Evolutionary conservation across 2,329 filamentous ascomycete genomes (phyloP).

Genomic region (Hirsutella minnesotensis): DNA sequence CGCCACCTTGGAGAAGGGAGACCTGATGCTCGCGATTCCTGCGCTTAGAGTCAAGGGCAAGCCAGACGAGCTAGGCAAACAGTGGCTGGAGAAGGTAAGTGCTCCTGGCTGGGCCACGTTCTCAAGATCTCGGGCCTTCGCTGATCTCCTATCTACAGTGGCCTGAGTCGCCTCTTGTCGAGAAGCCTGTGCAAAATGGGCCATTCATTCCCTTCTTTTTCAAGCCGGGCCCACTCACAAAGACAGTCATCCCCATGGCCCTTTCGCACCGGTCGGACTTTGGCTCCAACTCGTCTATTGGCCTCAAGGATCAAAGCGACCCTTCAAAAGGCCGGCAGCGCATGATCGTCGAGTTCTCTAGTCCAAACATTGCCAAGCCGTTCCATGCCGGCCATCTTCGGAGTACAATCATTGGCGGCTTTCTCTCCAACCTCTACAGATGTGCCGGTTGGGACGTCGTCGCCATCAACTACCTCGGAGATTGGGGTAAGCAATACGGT

Average conservation of each 20-base stretch:
- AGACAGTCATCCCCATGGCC: conserved; percentile 5
- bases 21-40: conserved; percentile 5
- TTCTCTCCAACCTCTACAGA: conserved; percentile 53
- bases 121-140: too few species aligned
- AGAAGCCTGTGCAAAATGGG: conserved; percentile 5
- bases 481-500: conserved; percentile 61
- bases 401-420: conserved; percentile 60
- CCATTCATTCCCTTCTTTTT: conserved; percentile 6
- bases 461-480: conserved; percentile 60
- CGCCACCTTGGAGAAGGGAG: conserved; percentile 4
- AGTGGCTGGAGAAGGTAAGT: conserved; percentile 6
- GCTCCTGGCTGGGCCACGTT: too few species aligned
- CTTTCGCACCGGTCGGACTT: conserved; percentile 4
- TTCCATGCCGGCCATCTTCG: conserved; percentile 59
- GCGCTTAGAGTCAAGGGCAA: conserved; percentile 6
- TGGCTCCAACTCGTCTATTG: conserved; percentile 3
- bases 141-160: conserved; percentile 1
- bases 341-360: conserved; percentile 60
- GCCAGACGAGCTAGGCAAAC: conserved; percentile 5
- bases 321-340: conserved; percentile 3
- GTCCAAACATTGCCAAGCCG: conserved; percentile 63
- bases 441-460: conserved; percentile 56
- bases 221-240: conserved; percentile 3
- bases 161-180: conserved; percentile 6
- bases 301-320: conserved; percentile 4